Conservation (phyloP, 805 yeast species). For the Metschnikowia koreensis region DNA sequence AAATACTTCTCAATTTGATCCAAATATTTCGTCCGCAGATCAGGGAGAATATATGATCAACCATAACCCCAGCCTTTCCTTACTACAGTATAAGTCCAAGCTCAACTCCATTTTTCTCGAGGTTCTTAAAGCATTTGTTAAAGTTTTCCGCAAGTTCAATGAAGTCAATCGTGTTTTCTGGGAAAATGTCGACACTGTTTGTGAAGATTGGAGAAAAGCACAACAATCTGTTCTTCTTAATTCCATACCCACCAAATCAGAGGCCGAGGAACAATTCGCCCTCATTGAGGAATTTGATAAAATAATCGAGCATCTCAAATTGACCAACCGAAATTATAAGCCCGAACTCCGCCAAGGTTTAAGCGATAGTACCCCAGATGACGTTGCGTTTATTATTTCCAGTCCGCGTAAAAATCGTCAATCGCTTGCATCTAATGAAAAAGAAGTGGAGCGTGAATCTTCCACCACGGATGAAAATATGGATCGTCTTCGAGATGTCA, state of each 20-base stretch:
- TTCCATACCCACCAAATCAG: conserved; percentile 28
- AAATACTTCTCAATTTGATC: background rate
- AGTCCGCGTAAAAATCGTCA: conserved; percentile 17
- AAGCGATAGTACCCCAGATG: conserved; percentile 5
- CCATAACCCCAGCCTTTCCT: conserved; percentile 27
- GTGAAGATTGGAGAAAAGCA: conserved; percentile 18
- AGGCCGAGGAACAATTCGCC: conserved; percentile 30
- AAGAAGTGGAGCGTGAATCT: background rate
- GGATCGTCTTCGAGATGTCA: conserved; percentile 32
- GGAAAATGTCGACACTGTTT: conserved; percentile 30
- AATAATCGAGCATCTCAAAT: conserved; percentile 22
- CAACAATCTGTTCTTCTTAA: conserved; percentile 17
- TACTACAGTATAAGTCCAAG: conserved; percentile 30
- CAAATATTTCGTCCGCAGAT: background rate
- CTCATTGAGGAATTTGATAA: conserved; percentile 34
- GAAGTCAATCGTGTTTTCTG: conserved; percentile 24
- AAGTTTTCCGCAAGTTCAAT: conserved; percentile 31
- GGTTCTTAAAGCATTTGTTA: conserved; percentile 32
- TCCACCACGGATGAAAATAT: conserved; percentile 18
- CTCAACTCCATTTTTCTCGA: conserved; percentile 38
- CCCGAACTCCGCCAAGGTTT: conserved; percentile 8
- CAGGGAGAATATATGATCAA: conserved; percentile 22
- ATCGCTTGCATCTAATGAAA: background rate
- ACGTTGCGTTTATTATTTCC: conserved; percentile 19
- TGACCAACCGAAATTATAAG: conserved; percentile 11